phyloP scores from a whole-genome alignment of 306 rosid species.

The Datisca glomerata region DNA sequence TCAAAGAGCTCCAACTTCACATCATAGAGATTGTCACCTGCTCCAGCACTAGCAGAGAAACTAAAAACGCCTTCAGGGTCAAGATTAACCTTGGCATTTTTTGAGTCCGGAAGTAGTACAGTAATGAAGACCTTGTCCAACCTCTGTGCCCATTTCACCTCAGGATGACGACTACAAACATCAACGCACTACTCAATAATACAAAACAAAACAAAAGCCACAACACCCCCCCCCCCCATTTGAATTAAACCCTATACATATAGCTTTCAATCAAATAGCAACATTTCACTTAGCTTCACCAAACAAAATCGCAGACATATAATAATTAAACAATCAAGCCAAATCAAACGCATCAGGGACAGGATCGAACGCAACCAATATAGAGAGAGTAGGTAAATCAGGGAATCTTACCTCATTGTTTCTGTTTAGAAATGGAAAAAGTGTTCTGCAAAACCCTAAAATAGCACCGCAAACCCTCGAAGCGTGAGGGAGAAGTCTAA shows the following conservation, averaged over 20 bases:
- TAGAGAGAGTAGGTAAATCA: neutral
- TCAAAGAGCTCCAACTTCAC: slow-evolving; percentile 65
- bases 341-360: too few species aligned
- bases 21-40: slow-evolving; percentile 44
- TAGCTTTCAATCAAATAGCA: too few species aligned
- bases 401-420: slow-evolving; percentile 34
- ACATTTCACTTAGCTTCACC: too few species aligned
- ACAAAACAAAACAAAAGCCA: too few species aligned
- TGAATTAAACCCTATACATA: too few species aligned
- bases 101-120: slow-evolving; percentile 61
- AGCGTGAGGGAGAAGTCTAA: neutral
- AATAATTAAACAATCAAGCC: too few species aligned
- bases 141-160: slow-evolving; percentile 94
- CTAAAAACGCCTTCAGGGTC: slow-evolving; percentile 58
- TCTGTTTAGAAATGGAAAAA: slow-evolving; percentile 7
- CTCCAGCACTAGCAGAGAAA: slow-evolving; percentile 66
- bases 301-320: too few species aligned
- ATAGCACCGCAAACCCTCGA: slow-evolving; percentile 1
- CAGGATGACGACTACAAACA: slow-evolving; percentile 69
- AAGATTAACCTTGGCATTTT: slow-evolving; percentile 62
- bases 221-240: too few species aligned
- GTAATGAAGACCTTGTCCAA: slow-evolving; percentile 67
- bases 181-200: neutral
- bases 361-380: neutral
- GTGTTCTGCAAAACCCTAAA: slow-evolving; percentile 34